phyloP scores from a whole-genome alignment of 2,329 filamentous ascomycete genomes.

The Lasiodiplodia theobromae region DNA sequence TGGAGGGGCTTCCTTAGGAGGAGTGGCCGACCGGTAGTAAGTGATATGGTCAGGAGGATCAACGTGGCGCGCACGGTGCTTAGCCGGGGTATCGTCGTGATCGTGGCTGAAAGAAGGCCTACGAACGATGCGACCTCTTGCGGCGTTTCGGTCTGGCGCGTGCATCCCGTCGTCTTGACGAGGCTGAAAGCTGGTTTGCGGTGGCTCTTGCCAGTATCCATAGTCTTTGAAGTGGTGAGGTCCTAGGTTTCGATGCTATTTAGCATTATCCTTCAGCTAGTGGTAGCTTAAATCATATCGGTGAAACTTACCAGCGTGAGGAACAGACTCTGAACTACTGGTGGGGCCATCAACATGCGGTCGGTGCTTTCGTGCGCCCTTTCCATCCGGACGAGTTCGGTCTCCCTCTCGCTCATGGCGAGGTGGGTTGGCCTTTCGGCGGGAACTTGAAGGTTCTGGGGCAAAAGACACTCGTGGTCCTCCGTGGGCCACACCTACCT shows the following conservation, averaged over 20 bases:
- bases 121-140: constrained; percentile 7
- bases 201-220: constrained; percentile 25
- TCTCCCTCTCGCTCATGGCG: not conserved
- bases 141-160: constrained; percentile 2
- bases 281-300: not conserved
- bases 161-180: not conserved
- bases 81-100: not conserved
- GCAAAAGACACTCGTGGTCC: constrained; percentile 19
- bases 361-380: not conserved
- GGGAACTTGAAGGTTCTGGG: not conserved
- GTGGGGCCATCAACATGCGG: constrained; percentile 9
- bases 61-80: not conserved
- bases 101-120: constrained; percentile 2
- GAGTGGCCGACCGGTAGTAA: constrained; percentile 9
- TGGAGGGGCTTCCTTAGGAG: not conserved
- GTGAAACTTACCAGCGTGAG: not conserved
- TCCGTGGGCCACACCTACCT: not conserved
- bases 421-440: not conserved
- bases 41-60: constrained; percentile 15
- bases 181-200: not conserved
- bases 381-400: not conserved
- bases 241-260: not conserved
- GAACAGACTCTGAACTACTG: not conserved
- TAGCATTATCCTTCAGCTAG: constrained; percentile 15
- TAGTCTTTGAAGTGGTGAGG: constrained; percentile 18